Conservation (phyloP, 495 filamentous ascomycete genomes). For the Xylaria bambusicola region DNA sequence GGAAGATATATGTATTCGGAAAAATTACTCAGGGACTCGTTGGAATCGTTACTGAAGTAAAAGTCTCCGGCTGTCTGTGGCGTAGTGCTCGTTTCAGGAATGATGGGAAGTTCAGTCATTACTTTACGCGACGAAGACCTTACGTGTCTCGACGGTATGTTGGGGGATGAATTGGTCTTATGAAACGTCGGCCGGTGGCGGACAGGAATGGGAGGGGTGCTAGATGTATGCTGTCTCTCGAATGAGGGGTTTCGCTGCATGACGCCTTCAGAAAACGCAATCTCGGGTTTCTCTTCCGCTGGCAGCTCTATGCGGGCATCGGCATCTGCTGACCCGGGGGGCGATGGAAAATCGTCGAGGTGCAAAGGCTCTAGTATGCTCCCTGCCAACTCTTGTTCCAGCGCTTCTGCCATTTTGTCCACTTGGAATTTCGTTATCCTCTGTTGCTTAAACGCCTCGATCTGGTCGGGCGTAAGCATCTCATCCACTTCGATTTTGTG, state of each 20-base stretch:
- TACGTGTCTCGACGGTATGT: background rate
- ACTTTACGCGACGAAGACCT: constrained; percentile 18
- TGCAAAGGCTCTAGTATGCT: constrained; percentile 41
- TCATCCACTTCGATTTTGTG: constrained; percentile 52
- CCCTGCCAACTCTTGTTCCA: constrained; percentile 29
- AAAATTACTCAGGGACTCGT: constrained; percentile 20
- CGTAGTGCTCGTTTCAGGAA: constrained; percentile 38
- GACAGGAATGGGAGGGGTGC: constrained; percentile 29
- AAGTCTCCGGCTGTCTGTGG: constrained; percentile 20
- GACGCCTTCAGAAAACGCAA: constrained; percentile 13
- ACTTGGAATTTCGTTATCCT: constrained; percentile 33
- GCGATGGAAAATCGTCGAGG: constrained; percentile 36
- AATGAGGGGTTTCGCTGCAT: constrained; percentile 18
- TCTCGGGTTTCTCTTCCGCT: constrained; percentile 17
- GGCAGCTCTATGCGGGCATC: constrained; percentile 16
- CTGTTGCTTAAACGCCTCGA: constrained; percentile 37
- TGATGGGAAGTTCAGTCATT: constrained; percentile 42
- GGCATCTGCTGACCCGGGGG: constrained; percentile 29
- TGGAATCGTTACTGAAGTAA: constrained; percentile 21
- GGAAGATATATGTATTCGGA: constrained; percentile 43
- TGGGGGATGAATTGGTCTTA: constrained; percentile 23
- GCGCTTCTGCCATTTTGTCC: constrained; percentile 29
- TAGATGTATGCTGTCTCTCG: constrained; percentile 20
- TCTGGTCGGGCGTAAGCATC: constrained; percentile 51
- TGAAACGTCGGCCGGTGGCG: background rate